Evolutionary conservation across 2,329 filamentous ascomycete species (phyloP).

Genomic region (Hypomyces rosellus): DNA sequence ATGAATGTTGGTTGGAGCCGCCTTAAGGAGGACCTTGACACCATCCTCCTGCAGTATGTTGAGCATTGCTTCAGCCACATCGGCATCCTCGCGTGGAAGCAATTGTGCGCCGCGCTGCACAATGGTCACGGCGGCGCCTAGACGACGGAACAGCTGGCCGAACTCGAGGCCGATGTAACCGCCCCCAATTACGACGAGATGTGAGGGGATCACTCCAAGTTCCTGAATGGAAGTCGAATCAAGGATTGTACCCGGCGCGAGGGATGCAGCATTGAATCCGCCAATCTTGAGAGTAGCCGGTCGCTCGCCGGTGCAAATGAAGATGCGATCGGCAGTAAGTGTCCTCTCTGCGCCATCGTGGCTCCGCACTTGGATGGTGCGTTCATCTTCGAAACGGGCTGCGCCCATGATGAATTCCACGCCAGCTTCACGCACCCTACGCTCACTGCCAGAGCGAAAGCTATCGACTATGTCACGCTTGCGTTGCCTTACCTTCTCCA

Average conservation of each 20-base stretch:
- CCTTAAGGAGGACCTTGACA: constrained; percentile 35
- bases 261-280: constrained; percentile 21
- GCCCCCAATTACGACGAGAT: constrained; percentile 46
- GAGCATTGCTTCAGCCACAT: constrained; percentile 37
- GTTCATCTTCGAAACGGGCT: constrained; percentile 36
- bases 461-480: constrained; percentile 47
- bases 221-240: constrained; percentile 45
- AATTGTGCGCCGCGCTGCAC: constrained; percentile 38
- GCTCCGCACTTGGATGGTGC: constrained; percentile 29
- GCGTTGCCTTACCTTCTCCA: constrained; percentile 42
- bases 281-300: constrained; percentile 33
- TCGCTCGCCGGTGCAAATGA: constrained; percentile 41
- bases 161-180: constrained; percentile 50
- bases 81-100: constrained; percentile 40
- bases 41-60: constrained; percentile 41
- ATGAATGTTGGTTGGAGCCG: constrained; percentile 17
- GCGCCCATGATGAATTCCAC: constrained; percentile 41
- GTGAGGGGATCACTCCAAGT: constrained; percentile 34
- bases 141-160: constrained; percentile 43
- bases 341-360: constrained; percentile 25
- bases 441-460: constrained; percentile 43
- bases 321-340: constrained; percentile 35
- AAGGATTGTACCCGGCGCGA: constrained; percentile 22
- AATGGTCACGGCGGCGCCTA: constrained; percentile 44
- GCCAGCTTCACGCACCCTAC: constrained; percentile 31